A percentile compares a stretch with the other conserved stretches of the same genome.
These are phyloP conservation scores for Eucalyptus decipiens DNA, from an alignment of 345 rosid species.

Conservation along the genomic window DNA sequence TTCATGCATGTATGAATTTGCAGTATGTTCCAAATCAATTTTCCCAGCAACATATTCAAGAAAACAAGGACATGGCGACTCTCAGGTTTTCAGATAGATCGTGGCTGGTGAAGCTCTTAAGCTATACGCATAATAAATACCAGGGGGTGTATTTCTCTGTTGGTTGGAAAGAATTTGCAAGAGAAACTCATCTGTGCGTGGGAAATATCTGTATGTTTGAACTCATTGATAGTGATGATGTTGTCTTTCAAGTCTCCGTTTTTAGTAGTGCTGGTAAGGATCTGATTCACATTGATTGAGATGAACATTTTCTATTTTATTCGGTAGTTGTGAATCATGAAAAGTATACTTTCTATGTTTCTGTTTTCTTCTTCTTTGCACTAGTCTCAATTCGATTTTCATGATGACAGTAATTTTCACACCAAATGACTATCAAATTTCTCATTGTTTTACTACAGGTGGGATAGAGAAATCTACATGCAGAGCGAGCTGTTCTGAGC, in stretches of 20 bases:
- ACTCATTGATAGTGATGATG: neutral
- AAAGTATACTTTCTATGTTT: neutral
- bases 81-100: neutral
- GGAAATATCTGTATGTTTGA: neutral
- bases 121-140: neutral
- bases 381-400: neutral
- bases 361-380: neutral
- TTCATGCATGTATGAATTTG: neutral
- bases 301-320: neutral
- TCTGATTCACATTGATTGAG: neutral
- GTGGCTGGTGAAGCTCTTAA: neutral
- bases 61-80: neutral
- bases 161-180: neutral
- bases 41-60: neutral
- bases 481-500: neutral
- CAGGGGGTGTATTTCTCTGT: neutral
- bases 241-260: neutral
- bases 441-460: neutral
- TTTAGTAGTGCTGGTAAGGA: neutral
- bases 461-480: neutral
- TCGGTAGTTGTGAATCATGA: neutral
- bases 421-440: neutral
- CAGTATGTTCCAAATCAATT: neutral
- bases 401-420: neutral
- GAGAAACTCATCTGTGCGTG: neutral